These are phyloP conservation scores for Malus hybrid DNA, from an alignment of 331 rosid species.

Conservation along the genomic window DNA sequence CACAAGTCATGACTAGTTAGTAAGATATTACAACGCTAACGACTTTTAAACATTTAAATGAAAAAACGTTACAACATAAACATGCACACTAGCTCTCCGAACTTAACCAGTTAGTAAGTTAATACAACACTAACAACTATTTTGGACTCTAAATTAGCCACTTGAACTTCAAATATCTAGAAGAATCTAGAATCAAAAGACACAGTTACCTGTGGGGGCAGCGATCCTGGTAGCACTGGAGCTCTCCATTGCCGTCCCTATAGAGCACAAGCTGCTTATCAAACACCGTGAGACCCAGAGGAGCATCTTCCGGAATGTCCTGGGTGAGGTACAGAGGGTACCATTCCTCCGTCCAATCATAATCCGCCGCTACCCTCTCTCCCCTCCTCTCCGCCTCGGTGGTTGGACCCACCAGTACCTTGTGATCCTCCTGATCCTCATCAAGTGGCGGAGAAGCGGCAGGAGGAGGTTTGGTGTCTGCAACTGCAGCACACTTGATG, in stretches of 20 bases:
- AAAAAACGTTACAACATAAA: background rate
- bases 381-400: conserved; percentile 40
- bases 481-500: conserved; percentile 31
- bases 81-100: too few species aligned
- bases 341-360: conserved; percentile 92
- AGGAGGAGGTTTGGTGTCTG: conserved; percentile 23
- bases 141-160: too few species aligned
- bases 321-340: conserved; percentile 74
- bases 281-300: conserved; percentile 72
- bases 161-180: too few species aligned
- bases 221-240: conserved; percentile 78
- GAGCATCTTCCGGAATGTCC: conserved; percentile 78
- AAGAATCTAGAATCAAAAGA: background rate
- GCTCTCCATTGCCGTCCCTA: conserved; percentile 43
- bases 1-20: background rate
- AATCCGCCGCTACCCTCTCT: conserved; percentile 39
- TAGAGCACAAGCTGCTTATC: conserved; percentile 67
- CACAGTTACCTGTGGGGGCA: conserved; percentile 79
- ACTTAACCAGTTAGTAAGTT: too few species aligned
- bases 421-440: conserved; percentile 29
- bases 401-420: conserved; percentile 42
- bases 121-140: too few species aligned
- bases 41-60: background rate
- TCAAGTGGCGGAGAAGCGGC: conserved; percentile 20
- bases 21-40: background rate